Base-by-base conservation (phyloP, 192 early-diverging fungal genomes). In the Coemansia sp. region DNA sequence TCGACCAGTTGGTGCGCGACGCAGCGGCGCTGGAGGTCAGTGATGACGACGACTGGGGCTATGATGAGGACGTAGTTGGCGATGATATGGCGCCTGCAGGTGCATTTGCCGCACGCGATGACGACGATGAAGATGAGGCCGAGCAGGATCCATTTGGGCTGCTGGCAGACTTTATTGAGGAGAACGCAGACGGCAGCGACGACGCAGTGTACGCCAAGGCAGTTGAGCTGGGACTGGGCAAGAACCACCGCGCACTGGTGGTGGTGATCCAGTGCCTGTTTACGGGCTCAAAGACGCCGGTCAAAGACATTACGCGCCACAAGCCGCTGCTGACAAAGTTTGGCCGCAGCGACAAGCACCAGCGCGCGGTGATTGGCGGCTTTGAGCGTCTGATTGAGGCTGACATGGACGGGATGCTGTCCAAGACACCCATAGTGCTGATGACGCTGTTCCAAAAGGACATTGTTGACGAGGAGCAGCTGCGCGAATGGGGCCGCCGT, bases 361-460 rank as follows among this genome's bases (percentile, higher is more conserved):
- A 97, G 83, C 90, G 88, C 66, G 89, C 88, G 17, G 67, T 95
- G 17, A 79, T 99, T 12, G 97, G 96, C 69, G 96, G 95, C 19
- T 86, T 98, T 59, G 95, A 97, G 79, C 83, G 89, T 19, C 77
- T 96, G 51, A 87, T 95, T 43, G 88, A 79, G 49, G 82, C 84
- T 24, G 79, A 81, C 51, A 62, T 64, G 70, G 86, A 83, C 59
- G 67, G 64, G 59, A 71, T 87, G 54, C 70, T 89, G 50, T 76
- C 79, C 47, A 93, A 90, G 84, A 84, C 84, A 11, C 83, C 92
- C 14, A 68, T 85, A 51, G 88, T 96, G 61, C 79, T 99, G 67
- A 94, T 92, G 90, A 86, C 85, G 5, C 85, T 98, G 49, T 98
- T 94, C 71, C 89, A 97, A 63, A 85, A 85, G 54, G 96, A 99